phyloP scores from a whole-genome alignment of 495 filamentous ascomycete species.

The Xylaria cubensis region DNA sequence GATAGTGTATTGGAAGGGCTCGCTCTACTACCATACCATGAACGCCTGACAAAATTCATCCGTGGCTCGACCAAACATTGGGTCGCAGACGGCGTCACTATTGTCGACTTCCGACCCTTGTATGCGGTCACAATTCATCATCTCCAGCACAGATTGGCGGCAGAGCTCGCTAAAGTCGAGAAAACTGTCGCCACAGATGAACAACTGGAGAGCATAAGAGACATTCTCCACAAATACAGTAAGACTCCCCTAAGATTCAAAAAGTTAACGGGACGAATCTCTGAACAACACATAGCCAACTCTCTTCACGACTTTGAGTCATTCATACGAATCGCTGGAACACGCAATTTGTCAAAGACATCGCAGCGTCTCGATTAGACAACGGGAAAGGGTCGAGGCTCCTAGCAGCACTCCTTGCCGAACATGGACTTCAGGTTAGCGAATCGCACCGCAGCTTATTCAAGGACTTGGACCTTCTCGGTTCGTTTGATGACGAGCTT shows the following conservation, averaged over 20 bases:
- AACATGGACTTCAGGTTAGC: neutral
- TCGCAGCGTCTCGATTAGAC: neutral
- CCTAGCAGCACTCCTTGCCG: neutral
- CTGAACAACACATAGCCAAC: neutral
- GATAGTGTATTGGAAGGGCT: neutral
- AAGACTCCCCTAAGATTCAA: neutral
- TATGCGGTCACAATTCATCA: constrained; percentile 3
- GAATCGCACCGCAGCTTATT: neutral
- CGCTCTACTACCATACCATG: neutral
- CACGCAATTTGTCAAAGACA: neutral
- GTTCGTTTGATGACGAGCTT: neutral
- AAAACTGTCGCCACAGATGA: neutral
- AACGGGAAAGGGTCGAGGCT: constrained; percentile 1
- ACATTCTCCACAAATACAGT: neutral
- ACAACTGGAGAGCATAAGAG: constrained; percentile 1
- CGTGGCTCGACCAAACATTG: neutral
- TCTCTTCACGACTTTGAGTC: constrained; percentile 3
- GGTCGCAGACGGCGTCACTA: neutral
- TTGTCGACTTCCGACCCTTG: constrained; percentile 1
- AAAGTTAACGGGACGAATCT: neutral
- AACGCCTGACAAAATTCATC: neutral
- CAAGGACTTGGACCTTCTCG: constrained; percentile 4
- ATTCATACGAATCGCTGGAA: constrained; percentile 3
- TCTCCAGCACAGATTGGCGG: neutral
- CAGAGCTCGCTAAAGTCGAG: neutral